Percentiles rank a stretch among this genome's conserved stretches.
phyloP scores from a whole-genome alignment of 345 rosid species.

The Euclidium syriacum region DNA sequence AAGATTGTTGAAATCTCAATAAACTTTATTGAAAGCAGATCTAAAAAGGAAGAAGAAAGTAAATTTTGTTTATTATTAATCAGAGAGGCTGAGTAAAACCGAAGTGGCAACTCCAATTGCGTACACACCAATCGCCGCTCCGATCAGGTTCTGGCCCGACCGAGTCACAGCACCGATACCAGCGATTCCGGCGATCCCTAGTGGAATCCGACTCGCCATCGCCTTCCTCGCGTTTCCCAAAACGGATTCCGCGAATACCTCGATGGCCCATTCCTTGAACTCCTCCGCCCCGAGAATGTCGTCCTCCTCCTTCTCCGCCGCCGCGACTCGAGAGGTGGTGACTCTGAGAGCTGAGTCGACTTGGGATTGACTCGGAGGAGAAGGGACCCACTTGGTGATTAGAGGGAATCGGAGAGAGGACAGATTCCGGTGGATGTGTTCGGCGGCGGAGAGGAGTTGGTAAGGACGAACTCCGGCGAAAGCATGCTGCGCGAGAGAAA shows the following conservation, averaged over 20 bases:
- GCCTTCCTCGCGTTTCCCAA: slow-evolving; percentile 69
- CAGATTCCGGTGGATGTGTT: slow-evolving; percentile 49
- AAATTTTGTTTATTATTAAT: slow-evolving; percentile 19
- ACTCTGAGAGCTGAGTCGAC: slow-evolving; percentile 64
- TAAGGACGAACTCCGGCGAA: slow-evolving; percentile 69
- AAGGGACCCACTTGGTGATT: slow-evolving; percentile 53
- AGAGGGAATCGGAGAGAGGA: slow-evolving; percentile 32
- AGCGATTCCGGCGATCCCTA: slow-evolving; percentile 67
- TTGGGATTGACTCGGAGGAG: slow-evolving; percentile 63
- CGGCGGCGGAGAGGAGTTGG: slow-evolving; percentile 69
- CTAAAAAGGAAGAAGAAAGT: not conserved
- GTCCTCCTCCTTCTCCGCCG: not conserved
- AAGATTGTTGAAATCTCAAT: too few species aligned
- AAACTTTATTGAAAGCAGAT: not conserved
- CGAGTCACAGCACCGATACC: slow-evolving; percentile 63
- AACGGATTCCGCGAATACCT: slow-evolving; percentile 49
- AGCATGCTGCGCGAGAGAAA: slow-evolving; percentile 63
- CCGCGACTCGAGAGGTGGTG: not conserved
- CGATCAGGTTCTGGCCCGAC: slow-evolving; percentile 44
- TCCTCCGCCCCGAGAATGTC: slow-evolving; percentile 30
- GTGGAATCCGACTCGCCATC: slow-evolving; percentile 48
- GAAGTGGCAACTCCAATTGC: slow-evolving; percentile 76
- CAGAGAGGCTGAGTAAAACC: slow-evolving; percentile 57
- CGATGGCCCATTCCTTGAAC: slow-evolving; percentile 68
- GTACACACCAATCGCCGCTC: slow-evolving; percentile 66